Evolutionary conservation across 164 flowering plant genomes (phyloP), one percentile per base, ranked within the genome.

Genomic region (Berberis thunbergii): DNA sequence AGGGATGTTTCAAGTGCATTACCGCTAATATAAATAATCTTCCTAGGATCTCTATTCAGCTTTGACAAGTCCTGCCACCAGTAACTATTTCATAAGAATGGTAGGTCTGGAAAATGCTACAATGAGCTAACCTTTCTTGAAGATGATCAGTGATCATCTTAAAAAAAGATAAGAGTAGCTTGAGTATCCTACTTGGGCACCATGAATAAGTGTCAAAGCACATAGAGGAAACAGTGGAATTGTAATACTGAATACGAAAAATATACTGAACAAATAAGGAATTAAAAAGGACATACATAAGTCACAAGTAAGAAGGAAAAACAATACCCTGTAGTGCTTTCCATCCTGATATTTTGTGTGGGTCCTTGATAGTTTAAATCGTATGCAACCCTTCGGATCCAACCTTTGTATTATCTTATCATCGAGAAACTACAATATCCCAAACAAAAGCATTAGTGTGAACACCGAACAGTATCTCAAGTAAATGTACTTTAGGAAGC

Each of bases 21-120:
- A 9, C 83, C 97, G 67, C 98, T 85, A 60, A 93, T 73, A 69
- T 93, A 93, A 39, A 93, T 49, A 61, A 93, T 72, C 62, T 72
- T 86, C 12, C 76, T 61, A 58, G 96, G 98, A 74, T 93, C 91
- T 68, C 98, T 81, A 69, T 93, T 93, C 64, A 93, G 81, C 78
- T 81, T 90, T 52, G 94, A 83, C 42, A 93, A 78, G 74, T 89
- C 97, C 97, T 92, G 85, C 69, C 45, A 75, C 49, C 12, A 72
- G 53, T 11, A 69, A 45, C 12, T 40, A 4, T 4, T 8, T 46
- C 49, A 46, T 4, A 46, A 8, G 8, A 46, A 46, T 46, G 8
- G 4, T 4, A 46, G 4, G 4, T 46, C 6, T 46, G 8, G 49
- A 4, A 46, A 46, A 46, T 4, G 8, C 49, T 46, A 46, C 8